phyloP scores from a whole-genome alignment of 257 asterid genomes.

The Catharanthus roseus region DNA sequence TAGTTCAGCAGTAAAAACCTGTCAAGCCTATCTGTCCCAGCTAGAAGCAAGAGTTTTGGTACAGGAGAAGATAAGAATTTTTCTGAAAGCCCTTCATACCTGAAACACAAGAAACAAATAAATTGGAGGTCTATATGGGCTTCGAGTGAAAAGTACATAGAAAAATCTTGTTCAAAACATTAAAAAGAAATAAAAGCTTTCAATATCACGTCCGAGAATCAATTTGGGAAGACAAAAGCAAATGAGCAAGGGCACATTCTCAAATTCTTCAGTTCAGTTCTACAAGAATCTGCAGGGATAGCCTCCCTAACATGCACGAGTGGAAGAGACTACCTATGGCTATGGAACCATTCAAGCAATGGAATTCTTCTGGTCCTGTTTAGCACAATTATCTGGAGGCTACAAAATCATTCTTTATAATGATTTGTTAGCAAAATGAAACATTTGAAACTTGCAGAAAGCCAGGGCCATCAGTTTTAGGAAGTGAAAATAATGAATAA shows the following conservation, averaged over 20 bases:
- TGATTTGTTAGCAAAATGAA: neutral
- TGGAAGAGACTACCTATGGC: neutral
- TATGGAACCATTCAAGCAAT: neutral
- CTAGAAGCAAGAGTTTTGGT: slow-evolving; percentile 91
- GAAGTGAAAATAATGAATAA: neutral
- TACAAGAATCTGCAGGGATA: neutral
- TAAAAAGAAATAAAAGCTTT: neutral
- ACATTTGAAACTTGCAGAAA: neutral
- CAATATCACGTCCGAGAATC: neutral
- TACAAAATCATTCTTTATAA: neutral
- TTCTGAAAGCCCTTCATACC: slow-evolving; percentile 99
- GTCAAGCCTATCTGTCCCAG: slow-evolving; percentile 98
- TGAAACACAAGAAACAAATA: slow-evolving; percentile 28
- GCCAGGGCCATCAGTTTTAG: neutral
- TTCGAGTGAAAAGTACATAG: slow-evolving; percentile 1
- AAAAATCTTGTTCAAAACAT: neutral
- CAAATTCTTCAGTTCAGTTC: neutral
- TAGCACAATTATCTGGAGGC: neutral
- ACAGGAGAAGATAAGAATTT: slow-evolving; percentile 73
- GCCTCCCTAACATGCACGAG: neutral
- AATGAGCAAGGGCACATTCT: neutral
- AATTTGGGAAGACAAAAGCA: neutral
- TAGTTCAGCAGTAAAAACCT: slow-evolving; percentile 29
- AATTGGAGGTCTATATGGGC: neutral
- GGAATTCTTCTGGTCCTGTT: neutral